phyloP scores from a whole-genome alignment of 176 grass and related monocot genomes.

The Zea luxurians region DNA sequence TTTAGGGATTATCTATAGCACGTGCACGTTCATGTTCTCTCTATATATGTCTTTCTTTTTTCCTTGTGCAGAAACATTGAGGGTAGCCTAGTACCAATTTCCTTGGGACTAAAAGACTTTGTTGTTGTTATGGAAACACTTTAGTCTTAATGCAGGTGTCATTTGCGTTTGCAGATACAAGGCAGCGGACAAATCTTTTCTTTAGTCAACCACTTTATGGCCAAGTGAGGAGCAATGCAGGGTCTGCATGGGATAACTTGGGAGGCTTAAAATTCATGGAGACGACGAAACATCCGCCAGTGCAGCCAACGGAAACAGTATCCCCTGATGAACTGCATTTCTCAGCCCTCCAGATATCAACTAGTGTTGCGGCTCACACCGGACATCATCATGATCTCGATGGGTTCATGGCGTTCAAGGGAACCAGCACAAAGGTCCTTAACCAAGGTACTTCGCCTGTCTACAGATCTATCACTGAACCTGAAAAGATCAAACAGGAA shows the following conservation, averaged over 20 bases:
- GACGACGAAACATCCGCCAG: slow-evolving; percentile 30
- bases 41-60: neutral
- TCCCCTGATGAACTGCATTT: slow-evolving; percentile 26
- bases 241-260: slow-evolving; percentile 37
- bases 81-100: neutral
- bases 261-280: slow-evolving; percentile 47
- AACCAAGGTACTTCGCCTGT: slow-evolving; percentile 57
- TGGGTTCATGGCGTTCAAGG: slow-evolving; percentile 44
- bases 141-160: neutral
- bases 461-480: neutral
- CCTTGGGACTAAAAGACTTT: neutral
- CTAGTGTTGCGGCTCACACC: slow-evolving; percentile 19
- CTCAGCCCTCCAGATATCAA: slow-evolving; percentile 24
- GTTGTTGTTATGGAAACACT: neutral
- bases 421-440: slow-evolving; percentile 40
- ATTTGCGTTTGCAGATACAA: slow-evolving; percentile 49
- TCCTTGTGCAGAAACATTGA: neutral
- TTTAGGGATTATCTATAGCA: neutral
- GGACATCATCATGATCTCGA: slow-evolving; percentile 39
- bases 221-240: slow-evolving; percentile 38
- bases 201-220: slow-evolving; percentile 53
- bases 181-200: slow-evolving; percentile 51
- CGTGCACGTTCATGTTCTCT: neutral
- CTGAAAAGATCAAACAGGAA: neutral
- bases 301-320: slow-evolving; percentile 31